Evolutionary conservation across 257 asterid species (phyloP).

Genomic region (Solanum pimpinellifolium): DNA sequence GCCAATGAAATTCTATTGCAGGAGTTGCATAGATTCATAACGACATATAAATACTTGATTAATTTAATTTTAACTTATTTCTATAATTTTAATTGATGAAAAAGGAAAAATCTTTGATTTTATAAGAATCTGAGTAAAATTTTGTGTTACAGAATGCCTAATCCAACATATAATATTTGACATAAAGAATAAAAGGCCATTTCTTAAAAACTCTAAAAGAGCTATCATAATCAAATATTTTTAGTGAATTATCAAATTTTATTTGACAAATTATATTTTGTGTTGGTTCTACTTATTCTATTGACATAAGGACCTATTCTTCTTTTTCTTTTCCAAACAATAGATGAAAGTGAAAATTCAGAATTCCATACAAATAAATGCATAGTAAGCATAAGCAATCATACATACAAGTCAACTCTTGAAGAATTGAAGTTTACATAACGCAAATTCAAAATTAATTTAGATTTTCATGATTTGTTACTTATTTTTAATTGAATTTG

Average conservation of each 20-base stretch:
- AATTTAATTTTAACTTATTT: background rate
- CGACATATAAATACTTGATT: background rate
- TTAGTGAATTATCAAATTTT: no score
- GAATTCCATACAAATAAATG: background rate
- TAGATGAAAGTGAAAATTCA: background rate
- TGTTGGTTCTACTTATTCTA: no score
- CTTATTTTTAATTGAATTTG: background rate
- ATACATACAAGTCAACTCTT: background rate
- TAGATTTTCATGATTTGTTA: background rate
- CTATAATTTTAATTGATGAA: background rate
- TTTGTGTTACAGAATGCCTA: background rate
- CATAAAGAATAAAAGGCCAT: no score
- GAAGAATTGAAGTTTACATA: background rate
- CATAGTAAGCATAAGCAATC: background rate
- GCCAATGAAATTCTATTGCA: background rate
- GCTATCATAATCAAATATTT: no score
- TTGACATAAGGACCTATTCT: background rate
- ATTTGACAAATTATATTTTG: no score
- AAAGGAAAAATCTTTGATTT: no score
- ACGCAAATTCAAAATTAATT: background rate
- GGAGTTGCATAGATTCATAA: background rate
- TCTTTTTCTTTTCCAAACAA: background rate
- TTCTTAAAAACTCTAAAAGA: no score
- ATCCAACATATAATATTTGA: background rate
- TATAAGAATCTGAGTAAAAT: background rate